Evolutionary conservation across 2,329 filamentous ascomycete genomes (phyloP).

Genomic region (Scorias spongiosa): DNA sequence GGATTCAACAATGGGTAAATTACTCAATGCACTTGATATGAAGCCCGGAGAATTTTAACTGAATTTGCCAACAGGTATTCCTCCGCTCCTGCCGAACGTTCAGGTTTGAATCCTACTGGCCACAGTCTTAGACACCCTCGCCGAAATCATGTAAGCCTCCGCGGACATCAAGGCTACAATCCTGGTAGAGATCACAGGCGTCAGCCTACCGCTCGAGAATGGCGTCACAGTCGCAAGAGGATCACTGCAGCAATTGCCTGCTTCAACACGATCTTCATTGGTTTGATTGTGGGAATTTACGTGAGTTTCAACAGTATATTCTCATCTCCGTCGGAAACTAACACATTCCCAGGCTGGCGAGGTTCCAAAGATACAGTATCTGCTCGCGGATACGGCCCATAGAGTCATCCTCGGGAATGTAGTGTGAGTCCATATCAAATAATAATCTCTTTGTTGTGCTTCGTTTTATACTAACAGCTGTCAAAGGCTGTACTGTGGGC

Average conservation of each 20-base stretch:
- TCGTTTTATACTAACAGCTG: not conserved
- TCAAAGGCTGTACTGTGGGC: constrained; percentile 46
- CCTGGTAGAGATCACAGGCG: constrained; percentile 35
- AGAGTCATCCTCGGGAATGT: constrained; percentile 46
- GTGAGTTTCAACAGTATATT: constrained; percentile 16
- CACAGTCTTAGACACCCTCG: constrained; percentile 18
- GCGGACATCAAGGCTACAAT: constrained; percentile 24
- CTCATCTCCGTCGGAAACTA: not conserved
- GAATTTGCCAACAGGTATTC: no score
- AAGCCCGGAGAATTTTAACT: no score
- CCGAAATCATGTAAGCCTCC: constrained; percentile 19
- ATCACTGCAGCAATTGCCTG: constrained; percentile 55
- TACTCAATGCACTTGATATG: no score
- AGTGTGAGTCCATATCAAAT: constrained; percentile 24
- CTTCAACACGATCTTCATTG: constrained; percentile 56
- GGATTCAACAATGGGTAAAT: no score
- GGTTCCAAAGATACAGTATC: constrained; percentile 17
- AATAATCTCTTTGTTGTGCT: not conserved
- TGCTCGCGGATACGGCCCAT: constrained; percentile 1
- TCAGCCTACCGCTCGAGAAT: constrained; percentile 57
- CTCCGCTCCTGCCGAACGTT: not conserved
- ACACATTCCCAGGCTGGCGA: constrained; percentile 40
- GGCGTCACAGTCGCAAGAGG: constrained; percentile 51
- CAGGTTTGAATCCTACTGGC: not conserved
- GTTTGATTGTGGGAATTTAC: constrained; percentile 59